Base-by-base conservation (phyloP, 140 eudicot genomes). In the Oenanthe javanica region DNA sequence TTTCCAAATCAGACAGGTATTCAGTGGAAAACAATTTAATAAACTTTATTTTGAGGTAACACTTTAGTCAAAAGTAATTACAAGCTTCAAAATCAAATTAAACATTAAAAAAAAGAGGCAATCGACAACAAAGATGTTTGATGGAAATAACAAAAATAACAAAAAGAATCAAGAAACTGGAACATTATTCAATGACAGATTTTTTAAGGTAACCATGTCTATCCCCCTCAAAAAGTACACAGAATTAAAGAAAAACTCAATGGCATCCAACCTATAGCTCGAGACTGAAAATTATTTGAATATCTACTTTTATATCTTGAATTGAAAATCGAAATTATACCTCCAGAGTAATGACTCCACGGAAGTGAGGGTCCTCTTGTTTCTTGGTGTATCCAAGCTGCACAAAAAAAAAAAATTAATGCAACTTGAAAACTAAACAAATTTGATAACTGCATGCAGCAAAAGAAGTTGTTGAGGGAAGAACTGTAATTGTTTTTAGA, bases 301-400 rank as follows among this genome's bases (percentile, higher is more conserved):
- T 18, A 48, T 75, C 42, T 11, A 13, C 43, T 38, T 42, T 13
- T 52, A 12, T 31, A 19, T 81, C 50, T 71, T 49, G 67, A 38
- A 69, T 18, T 40, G 43, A 15, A 25, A 59, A 71, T 21, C 57
- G 31, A 10, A 27, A 79, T 18, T 55, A 81, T 92, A 93, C 99
- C 98, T 95, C 97, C 84, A 95, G 85, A 86, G 91, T 95, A 80
- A 95, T 93, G 71, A 91, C 93, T 10, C 97, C 99, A 55, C 97
- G 98, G 73, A 95, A 95, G 84, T 87, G 90, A 40, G 86, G 83
- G 88, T 95, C 99, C 87, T 95, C 99, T 86, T 89, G 97, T 69
- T 93, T 95, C 64, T 89, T 95, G 48, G 99, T 95, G 87, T 95
- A 95, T 19, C 99, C 99, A 85, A 95, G 99, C 99, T 95, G 97